Evolutionary conservation across 164 flowering plant species (phyloP).

Genomic region (Protea cynaroides): DNA sequence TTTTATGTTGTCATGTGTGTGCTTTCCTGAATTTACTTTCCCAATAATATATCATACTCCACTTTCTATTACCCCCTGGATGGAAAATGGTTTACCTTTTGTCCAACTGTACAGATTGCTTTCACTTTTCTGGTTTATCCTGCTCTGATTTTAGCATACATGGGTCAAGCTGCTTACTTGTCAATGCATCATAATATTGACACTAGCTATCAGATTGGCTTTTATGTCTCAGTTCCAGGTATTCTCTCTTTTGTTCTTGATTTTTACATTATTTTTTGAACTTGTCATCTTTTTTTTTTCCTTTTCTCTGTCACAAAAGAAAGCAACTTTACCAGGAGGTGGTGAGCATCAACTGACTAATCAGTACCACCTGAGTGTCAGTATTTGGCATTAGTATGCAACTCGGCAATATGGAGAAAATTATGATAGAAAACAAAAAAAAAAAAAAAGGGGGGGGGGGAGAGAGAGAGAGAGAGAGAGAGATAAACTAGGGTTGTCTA

Average conservation of each 20-base stretch:
- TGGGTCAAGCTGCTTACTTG: constrained; percentile 96
- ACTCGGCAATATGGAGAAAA: not conserved
- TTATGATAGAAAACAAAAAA: not conserved
- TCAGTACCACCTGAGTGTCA: not conserved
- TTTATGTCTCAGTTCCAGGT: constrained; percentile 92
- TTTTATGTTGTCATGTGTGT: no score
- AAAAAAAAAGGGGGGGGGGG: no score
- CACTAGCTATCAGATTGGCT: constrained; percentile 47
- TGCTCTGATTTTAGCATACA: constrained; percentile 81
- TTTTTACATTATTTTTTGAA: no score
- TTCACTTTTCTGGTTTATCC: constrained; percentile 89
- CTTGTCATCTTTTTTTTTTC: not conserved
- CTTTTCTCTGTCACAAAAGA: not conserved
- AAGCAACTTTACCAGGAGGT: not conserved
- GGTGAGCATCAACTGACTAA: not conserved
- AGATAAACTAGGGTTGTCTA: no score
- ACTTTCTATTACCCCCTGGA: not conserved
- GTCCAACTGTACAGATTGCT: constrained; percentile 55
- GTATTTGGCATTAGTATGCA: not conserved
- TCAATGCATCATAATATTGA: constrained; percentile 59
- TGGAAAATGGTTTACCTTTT: not conserved
- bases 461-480: no score
- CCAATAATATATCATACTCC: not conserved
- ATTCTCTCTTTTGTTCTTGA: constrained; percentile 4
- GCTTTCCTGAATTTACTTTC: not conserved